A percentile compares a stretch with the other conserved stretches of the same genome.
These are phyloP conservation scores for Neocatenulostroma microsporum DNA, from an alignment of 2,329 filamentous ascomycete species.

Conservation along the genomic window DNA sequence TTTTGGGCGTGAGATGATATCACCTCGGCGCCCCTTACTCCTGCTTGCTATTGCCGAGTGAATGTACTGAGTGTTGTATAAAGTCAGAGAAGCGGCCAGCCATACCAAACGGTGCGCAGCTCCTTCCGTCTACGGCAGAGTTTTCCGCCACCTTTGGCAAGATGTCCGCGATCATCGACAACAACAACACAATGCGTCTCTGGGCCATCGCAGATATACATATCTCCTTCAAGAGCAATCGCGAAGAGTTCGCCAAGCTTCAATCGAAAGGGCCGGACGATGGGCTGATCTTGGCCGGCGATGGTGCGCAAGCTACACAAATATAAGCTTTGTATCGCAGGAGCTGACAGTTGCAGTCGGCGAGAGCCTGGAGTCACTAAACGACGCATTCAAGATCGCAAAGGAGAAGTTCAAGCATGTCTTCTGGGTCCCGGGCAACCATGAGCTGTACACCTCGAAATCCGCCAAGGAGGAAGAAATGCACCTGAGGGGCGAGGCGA, in stretches of 20 bases:
- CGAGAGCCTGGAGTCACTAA: constrained; percentile 28
- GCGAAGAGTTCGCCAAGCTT: constrained; percentile 37
- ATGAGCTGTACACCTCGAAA: constrained; percentile 50
- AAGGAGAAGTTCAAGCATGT: constrained; percentile 40
- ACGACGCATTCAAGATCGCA: constrained; percentile 34
- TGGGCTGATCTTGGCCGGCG: constrained; percentile 40
- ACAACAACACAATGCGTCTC: constrained; percentile 20
- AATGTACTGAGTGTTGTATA: neutral
- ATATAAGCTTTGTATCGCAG: neutral
- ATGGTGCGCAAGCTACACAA: constrained; percentile 21
- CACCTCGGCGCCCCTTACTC: neutral
- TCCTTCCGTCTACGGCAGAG: neutral
- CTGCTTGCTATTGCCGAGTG: constrained; percentile 1
- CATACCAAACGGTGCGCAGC: neutral
- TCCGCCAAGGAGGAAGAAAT: constrained; percentile 29
- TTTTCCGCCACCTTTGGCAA: neutral
- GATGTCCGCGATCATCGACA: neutral
- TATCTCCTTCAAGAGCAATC: constrained; percentile 40
- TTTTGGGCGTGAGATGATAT: neutral
- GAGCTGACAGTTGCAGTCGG: constrained; percentile 23
- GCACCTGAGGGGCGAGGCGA: constrained; percentile 42
- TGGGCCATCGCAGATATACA: constrained; percentile 43
- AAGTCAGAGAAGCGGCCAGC: neutral
- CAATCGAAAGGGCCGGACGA: constrained; percentile 32
- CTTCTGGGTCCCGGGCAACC: constrained; percentile 52